Base-by-base conservation (phyloP, 1,284 basidiomycete genomes). In the Inonotus hispidus region DNA sequence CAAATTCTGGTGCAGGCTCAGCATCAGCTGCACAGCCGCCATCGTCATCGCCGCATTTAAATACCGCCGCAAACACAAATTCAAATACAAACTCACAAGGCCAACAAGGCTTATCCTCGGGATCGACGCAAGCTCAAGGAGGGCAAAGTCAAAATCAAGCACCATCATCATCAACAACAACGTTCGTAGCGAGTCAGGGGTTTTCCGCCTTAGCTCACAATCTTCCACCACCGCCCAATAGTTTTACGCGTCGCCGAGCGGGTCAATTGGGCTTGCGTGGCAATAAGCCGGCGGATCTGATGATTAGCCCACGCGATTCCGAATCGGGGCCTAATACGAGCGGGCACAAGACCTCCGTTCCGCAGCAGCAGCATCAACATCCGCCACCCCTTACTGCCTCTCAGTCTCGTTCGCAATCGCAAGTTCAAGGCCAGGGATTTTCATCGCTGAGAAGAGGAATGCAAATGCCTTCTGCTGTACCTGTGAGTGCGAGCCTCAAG, bases 281-380 rank as follows among this genome's bases (percentile, higher is more conserved):
- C 72, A 85, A 77, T 72, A 90, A 89, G 70, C 88, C 88, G 0
- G 88, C 88, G 2, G 88, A 90, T 69, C 85, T 90, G 62, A 69
- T 88, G 65, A 89, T 90, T 74, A 86, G 82, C 66, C 87, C 88
- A 5, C 75, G 84, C 53, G 84, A 84, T 61, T 69, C 77, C 0
- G 79, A 81, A 45, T 78, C 80, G 0, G 71, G 37, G 6, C 47
- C 54, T n/a, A 13, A 25, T 16, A 37, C 38, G 35, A 47, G 49
- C 29, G 56, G 41, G 21, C 37, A 55, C 11, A 43, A 56, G 52
- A 56, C 37, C 50, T 10, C 25, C 14, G 14, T 21, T 45, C 14
- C n/a, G 14, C 55, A 56, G 25, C 55, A 43, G 25, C 54, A 56
- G 38, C 53, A 55, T 10, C 25, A 35, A 1, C 29, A 46, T 45